Evolutionary conservation across 2,329 filamentous ascomycete genomes (phyloP).

Genomic region (Sarocladiaceae sp.): DNA sequence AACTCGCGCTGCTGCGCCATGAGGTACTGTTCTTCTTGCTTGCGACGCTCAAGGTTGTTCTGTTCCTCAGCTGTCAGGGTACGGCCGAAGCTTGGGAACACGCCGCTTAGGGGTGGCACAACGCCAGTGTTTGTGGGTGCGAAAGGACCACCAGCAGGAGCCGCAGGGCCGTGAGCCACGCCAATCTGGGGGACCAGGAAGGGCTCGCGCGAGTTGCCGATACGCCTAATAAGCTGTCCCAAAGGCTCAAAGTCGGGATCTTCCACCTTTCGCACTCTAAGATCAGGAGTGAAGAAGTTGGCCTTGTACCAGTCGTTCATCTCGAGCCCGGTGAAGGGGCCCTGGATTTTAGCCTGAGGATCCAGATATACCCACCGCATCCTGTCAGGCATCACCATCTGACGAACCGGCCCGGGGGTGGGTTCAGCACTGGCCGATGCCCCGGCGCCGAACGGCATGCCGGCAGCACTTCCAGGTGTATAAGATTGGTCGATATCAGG

Average conservation of each 20-base stretch:
- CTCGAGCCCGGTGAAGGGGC: conserved; percentile 90
- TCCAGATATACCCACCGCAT: conserved; percentile 99
- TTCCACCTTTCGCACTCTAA: conserved; percentile 91
- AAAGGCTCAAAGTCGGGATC: conserved; percentile 91
- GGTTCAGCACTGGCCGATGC: conserved; percentile 36
- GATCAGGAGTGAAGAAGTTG: conserved; percentile 90
- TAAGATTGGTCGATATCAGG: conserved; percentile 30
- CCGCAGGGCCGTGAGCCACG: conserved; percentile 77
- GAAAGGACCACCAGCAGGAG: conserved; percentile 42
- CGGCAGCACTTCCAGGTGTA: conserved; percentile 14
- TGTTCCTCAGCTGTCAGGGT: conserved; percentile 97
- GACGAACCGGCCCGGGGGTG: conserved; percentile 65
- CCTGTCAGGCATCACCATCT: conserved; percentile 98
- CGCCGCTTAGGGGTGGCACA: conserved; percentile 83
- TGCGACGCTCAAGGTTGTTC: conserved; percentile 90
- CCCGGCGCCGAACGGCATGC: conserved; percentile 28
- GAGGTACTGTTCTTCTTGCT: conserved; percentile 96
- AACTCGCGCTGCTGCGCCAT: conserved; percentile 96
- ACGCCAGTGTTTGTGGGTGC: conserved; percentile 51
- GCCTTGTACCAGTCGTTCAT: conserved; percentile 99
- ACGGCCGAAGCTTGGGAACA: conserved; percentile 93
- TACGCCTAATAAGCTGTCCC: conserved; percentile 87
- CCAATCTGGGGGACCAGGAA: conserved; percentile 97
- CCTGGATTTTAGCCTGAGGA: conserved; percentile 85
- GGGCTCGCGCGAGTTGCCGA: conserved; percentile 94